A percentile compares a stretch with the other conserved stretches of the same genome.
phyloP scores from a whole-genome alignment of 2,329 filamentous ascomycete species.

The Nemania sp. region DNA sequence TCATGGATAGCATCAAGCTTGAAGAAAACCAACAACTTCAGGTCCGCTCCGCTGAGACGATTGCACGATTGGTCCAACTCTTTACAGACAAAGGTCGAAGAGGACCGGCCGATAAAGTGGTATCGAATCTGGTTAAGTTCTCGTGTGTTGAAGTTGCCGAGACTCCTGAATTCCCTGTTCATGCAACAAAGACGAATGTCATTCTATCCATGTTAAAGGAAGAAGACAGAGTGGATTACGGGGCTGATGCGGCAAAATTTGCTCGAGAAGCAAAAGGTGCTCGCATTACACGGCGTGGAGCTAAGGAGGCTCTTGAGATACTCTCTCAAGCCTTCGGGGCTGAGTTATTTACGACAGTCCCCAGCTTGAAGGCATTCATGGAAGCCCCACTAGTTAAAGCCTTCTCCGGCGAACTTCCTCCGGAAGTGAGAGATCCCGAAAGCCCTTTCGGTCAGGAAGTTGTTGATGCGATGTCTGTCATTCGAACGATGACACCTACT shows the following conservation, averaged over 20 bases:
- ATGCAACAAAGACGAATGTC: slow-evolving; percentile 74
- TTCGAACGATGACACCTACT: slow-evolving; percentile 92
- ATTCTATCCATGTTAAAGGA: slow-evolving; percentile 96
- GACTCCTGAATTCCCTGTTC: slow-evolving; percentile 90
- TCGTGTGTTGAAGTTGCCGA: slow-evolving; percentile 97
- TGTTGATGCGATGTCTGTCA: slow-evolving; percentile 89
- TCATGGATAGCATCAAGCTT: slow-evolving; percentile 97
- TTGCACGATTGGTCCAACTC: slow-evolving; percentile 82
- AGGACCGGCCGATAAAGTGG: slow-evolving; percentile 91
- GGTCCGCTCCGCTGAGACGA: slow-evolving; percentile 79
- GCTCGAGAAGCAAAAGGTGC: slow-evolving; percentile 87
- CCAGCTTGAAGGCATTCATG: slow-evolving; percentile 79
- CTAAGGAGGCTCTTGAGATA: slow-evolving; percentile 91
- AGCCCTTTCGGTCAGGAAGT: slow-evolving; percentile 84
- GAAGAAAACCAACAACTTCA: slow-evolving; percentile 92
- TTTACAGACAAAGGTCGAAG: slow-evolving; percentile 80
- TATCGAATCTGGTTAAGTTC: slow-evolving; percentile 94
- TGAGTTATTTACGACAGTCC: slow-evolving; percentile 78
- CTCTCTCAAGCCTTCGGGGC: slow-evolving; percentile 78
- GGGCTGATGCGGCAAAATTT: slow-evolving; percentile 82
- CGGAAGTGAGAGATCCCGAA: slow-evolving; percentile 72
- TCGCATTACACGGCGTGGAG: slow-evolving; percentile 85
- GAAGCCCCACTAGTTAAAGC: slow-evolving; percentile 76
- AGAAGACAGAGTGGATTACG: slow-evolving; percentile 89
- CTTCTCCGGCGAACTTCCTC: slow-evolving; percentile 72